Percentiles rank a stretch among this genome's conserved stretches.
phyloP scores from a whole-genome alignment of 371 early-diverging fungal species.

The Batkoa obscura region DNA sequence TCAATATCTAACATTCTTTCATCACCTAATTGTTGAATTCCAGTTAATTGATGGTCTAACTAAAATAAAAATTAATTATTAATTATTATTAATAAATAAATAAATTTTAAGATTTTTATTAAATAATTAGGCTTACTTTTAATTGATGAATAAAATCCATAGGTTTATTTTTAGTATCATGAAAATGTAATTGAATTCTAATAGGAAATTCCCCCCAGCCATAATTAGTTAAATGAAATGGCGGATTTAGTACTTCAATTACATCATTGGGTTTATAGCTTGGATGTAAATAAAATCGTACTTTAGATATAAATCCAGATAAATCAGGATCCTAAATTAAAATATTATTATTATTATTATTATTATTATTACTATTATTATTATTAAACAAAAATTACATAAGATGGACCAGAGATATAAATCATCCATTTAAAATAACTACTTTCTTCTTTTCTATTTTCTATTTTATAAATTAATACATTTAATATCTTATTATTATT shows the following conservation, averaged over 20 bases:
- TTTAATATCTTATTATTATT: slow-evolving; percentile 14
- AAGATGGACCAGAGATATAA: slow-evolving; percentile 45
- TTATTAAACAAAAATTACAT: slow-evolving; percentile 9
- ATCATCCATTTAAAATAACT: slow-evolving; percentile 81
- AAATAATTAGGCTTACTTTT: slow-evolving; percentile 22
- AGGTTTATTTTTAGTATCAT: slow-evolving; percentile 51
- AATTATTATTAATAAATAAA: neutral
- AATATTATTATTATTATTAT: neutral
- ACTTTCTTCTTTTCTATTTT: slow-evolving; percentile 28
- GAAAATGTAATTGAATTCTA: slow-evolving; percentile 59
- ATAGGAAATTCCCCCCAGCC: slow-evolving; percentile 94
- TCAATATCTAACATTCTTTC: slow-evolving; percentile 65
- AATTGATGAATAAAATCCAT: slow-evolving; percentile 65
- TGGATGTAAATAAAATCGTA: slow-evolving; percentile 75
- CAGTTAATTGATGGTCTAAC: slow-evolving; percentile 52
- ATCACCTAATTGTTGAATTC: slow-evolving; percentile 43
- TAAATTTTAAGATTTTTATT: neutral
- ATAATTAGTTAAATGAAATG: slow-evolving; percentile 58
- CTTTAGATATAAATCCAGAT: slow-evolving; percentile 46
- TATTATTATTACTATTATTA: too few species aligned
- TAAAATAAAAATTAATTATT: slow-evolving; percentile 7
- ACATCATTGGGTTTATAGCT: slow-evolving; percentile 76
- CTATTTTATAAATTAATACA: slow-evolving; percentile 16
- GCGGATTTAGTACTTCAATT: slow-evolving; percentile 56
- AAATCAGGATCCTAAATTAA: slow-evolving; percentile 19